phyloP scores from a whole-genome alignment of 345 rosid genomes.

The Dipteronia sinensis region DNA sequence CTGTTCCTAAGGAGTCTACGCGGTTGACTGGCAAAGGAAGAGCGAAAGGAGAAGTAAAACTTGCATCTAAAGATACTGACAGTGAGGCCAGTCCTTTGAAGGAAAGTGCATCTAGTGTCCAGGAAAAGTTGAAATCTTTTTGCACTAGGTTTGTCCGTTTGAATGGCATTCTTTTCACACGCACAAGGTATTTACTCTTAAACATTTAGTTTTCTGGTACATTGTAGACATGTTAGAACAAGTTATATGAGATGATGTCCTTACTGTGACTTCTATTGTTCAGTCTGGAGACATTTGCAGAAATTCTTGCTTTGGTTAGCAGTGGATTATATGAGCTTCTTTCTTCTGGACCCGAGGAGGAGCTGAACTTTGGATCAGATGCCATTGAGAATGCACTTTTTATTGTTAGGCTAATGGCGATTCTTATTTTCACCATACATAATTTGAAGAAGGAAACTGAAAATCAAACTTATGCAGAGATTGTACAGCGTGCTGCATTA shows the following conservation, averaged over 20 bases:
- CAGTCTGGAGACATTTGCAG: conserved; percentile 91
- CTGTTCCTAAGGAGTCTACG: conserved; percentile 41
- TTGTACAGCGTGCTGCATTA: conserved; percentile 83
- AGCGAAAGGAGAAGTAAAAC: conserved; percentile 57
- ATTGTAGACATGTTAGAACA: conserved; percentile 1
- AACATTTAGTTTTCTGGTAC: neutral
- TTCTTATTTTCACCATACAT: conserved; percentile 75
- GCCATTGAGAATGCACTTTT: conserved; percentile 63
- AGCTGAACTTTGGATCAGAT: conserved; percentile 69
- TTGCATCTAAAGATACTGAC: conserved; percentile 48
- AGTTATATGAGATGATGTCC: neutral
- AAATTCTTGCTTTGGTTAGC: conserved; percentile 68
- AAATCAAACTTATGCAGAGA: conserved; percentile 88
- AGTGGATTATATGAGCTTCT: conserved; percentile 65
- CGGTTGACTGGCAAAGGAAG: conserved; percentile 57
- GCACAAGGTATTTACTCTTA: conserved; percentile 63
- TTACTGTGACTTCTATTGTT: conserved; percentile 19
- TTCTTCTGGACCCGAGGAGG: conserved; percentile 63
- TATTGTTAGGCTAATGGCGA: conserved; percentile 68
- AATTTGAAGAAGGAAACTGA: conserved; percentile 73
- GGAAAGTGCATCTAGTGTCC: conserved; percentile 46
- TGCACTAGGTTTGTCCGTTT: conserved; percentile 83
- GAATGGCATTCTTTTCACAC: conserved; percentile 93
- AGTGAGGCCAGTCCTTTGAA: conserved; percentile 44
- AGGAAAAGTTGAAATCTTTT: conserved; percentile 58